Conservation (phyloP, 176 grass and related monocot genomes). For the Pontederia paniculata region DNA sequence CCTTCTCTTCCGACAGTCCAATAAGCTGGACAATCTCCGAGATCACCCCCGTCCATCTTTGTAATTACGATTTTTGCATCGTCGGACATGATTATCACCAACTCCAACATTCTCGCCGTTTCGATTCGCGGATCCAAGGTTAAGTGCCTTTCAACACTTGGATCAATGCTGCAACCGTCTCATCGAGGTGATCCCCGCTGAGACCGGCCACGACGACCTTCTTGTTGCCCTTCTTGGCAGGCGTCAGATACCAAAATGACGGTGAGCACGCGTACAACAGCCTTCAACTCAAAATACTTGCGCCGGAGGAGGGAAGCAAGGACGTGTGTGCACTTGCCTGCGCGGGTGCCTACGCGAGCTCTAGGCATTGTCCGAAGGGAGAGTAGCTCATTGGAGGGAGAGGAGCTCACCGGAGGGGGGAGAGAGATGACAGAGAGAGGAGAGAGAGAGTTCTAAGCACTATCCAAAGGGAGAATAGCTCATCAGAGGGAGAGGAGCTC, state of each 20-base stretch:
- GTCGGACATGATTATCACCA: slow-evolving; percentile 26
- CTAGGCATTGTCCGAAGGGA: too few species aligned
- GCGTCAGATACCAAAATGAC: slow-evolving; percentile 34
- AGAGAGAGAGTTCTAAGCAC: too few species aligned
- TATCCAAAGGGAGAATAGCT: too few species aligned
- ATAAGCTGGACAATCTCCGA: slow-evolving; percentile 42
- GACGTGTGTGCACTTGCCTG: slow-evolving; percentile 33
- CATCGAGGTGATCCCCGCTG: slow-evolving; percentile 18
- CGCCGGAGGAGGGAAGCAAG: slow-evolving; percentile 34
- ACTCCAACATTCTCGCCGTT: slow-evolving; percentile 35
- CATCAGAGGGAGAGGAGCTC: too few species aligned
- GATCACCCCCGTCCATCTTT: slow-evolving; percentile 11
- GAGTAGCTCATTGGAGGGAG: too few species aligned
- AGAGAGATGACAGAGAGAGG: too few species aligned
- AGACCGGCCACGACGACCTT: slow-evolving; percentile 31
- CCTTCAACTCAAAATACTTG: slow-evolving; percentile 19
- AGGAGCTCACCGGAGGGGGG: too few species aligned
- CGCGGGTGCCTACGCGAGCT: too few species aligned
- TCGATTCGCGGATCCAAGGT: slow-evolving; percentile 38
- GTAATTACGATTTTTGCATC: slow-evolving; percentile 22
- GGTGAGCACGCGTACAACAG: slow-evolving; percentile 40
- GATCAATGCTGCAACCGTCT: slow-evolving; percentile 29
- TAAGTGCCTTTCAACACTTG: slow-evolving; percentile 33
- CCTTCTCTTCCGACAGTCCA: slow-evolving; percentile 49
- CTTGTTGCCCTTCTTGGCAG: slow-evolving; percentile 47